Base-by-base conservation (phyloP, 2,329 filamentous ascomycete genomes). In the Pyricularia pennisetigena region DNA sequence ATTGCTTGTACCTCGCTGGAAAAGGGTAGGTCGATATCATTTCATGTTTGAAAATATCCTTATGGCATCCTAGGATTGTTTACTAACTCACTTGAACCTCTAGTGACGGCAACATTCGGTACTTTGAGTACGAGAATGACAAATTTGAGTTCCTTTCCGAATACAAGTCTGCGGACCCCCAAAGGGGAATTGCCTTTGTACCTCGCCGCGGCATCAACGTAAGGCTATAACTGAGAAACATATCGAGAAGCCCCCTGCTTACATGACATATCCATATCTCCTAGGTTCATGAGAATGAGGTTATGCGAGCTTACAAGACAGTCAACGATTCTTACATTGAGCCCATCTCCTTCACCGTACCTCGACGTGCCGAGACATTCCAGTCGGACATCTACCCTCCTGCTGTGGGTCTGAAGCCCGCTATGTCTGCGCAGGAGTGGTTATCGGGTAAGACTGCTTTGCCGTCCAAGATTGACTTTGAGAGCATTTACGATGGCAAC, bases 51-150 rank as follows among this genome's bases (percentile, higher is more conserved):
- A 49, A n/a, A n/a, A 49, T n/a, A 49, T 49, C 6, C 6, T 8
- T 3, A 49, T n/a, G n/a, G 14, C 16, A 65, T 14, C n/a, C 20
- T 16, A 12, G 14, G 10, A 23, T 65, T 4, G 14, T 20, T 73
- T 49, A 74, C 72, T 71, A 59, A 61, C 73, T 67, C 29, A 30
- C 41, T 2, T 49, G 41, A 49, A 23, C 9, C 12, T 32, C 20
- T 71, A 95, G 92, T 79, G 95, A 99, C 77, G 95, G 95, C 75
- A 99, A 99, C 80, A 99, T 99, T 76, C 94, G 95, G 71, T 99
- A 99, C 85, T 99, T 92, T 78, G 95, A 99, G 80, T 97, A 96
- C 76, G 92, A 96, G 77, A 97, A 98, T 80, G 94, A 98, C 84
- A 97, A 97, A 80, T 97, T 99, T 77, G 94, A 99, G 80, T 97